phyloP scores from a whole-genome alignment of 768 basidiomycete species.

The Mycena haematopus region DNA sequence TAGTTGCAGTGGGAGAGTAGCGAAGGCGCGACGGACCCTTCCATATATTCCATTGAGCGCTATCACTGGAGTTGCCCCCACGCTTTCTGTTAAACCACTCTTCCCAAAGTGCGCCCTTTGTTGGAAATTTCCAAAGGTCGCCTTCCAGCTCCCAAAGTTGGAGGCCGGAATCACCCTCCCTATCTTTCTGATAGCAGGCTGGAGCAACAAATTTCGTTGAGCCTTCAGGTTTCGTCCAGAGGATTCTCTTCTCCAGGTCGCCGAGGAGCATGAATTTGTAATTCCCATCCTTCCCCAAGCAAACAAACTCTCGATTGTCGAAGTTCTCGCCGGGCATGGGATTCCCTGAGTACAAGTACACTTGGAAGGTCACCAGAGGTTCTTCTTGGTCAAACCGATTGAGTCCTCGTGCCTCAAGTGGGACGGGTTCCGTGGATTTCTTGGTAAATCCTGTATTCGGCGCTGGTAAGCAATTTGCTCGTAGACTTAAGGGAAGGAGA shows the following conservation, averaged over 20 bases:
- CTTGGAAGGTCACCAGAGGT: not conserved
- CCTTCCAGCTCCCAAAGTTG: not conserved
- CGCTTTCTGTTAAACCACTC: not conserved
- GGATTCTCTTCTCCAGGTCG: not conserved
- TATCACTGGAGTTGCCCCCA: not conserved
- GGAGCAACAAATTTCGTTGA: not conserved
- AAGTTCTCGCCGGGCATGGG: not conserved
- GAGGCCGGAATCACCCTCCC: not conserved
- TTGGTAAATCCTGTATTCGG: conserved; percentile 1
- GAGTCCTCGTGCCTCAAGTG: not conserved
- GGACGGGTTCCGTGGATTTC: not conserved
- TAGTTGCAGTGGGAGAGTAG: not conserved
- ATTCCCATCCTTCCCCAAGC: not conserved
- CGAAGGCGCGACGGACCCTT: not conserved
- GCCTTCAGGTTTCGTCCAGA: not conserved
- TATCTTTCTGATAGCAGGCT: not conserved
- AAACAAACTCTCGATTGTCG: conserved; percentile 1
- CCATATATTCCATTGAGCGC: not conserved
- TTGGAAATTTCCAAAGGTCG: not conserved
- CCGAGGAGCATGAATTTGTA: conserved; percentile 2
- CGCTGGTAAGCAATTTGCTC: not conserved
- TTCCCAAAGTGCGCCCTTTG: not conserved
- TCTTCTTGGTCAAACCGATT: not conserved
- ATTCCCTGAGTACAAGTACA: not conserved
- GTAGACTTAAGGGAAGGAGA: not conserved